Conservation (phyloP, 805 yeast genomes). For the Starmerella riodocensis region DNA sequence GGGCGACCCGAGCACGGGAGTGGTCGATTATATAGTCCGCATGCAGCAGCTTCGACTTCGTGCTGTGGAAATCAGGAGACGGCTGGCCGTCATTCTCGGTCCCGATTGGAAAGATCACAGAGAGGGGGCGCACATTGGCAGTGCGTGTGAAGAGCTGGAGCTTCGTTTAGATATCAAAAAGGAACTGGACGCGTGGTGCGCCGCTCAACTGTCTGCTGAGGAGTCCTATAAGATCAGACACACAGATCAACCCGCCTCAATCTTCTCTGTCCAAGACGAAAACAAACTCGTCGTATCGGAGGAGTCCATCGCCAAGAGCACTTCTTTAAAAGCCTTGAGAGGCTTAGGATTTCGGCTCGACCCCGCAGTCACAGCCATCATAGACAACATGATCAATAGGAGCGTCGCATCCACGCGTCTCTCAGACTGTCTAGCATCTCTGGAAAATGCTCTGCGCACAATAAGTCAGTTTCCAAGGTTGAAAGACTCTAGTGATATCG, state of each 20-base stretch:
- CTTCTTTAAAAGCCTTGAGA: constrained; percentile 2
- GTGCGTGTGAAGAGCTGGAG: constrained; percentile 37
- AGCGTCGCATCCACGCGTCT: constrained; percentile 1
- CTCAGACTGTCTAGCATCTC: constrained; percentile 2
- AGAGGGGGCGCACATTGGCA: constrained; percentile 52
- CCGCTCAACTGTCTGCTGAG: neutral
- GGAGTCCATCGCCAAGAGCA: neutral
- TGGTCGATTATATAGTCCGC: constrained; percentile 37
- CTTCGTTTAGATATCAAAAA: constrained; percentile 34
- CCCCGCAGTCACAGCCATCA: neutral
- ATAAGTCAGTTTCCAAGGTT: constrained; percentile 6
- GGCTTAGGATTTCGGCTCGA: constrained; percentile 14
- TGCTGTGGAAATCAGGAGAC: constrained; percentile 31
- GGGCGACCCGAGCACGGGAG: neutral
- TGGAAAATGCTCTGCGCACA: neutral
- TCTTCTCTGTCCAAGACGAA: neutral
- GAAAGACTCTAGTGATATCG: neutral
- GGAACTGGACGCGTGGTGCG: constrained; percentile 38
- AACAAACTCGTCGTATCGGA: constrained; percentile 15
- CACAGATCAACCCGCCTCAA: neutral
- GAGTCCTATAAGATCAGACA: too few species aligned
- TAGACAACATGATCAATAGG: constrained; percentile 2
- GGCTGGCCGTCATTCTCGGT: constrained; percentile 44
- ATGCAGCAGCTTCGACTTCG: constrained; percentile 38
- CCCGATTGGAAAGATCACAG: constrained; percentile 47